These are phyloP conservation scores for Leishmania braziliensis DNA, from an alignment of 208 protist species.

Conservation along the genomic window DNA sequence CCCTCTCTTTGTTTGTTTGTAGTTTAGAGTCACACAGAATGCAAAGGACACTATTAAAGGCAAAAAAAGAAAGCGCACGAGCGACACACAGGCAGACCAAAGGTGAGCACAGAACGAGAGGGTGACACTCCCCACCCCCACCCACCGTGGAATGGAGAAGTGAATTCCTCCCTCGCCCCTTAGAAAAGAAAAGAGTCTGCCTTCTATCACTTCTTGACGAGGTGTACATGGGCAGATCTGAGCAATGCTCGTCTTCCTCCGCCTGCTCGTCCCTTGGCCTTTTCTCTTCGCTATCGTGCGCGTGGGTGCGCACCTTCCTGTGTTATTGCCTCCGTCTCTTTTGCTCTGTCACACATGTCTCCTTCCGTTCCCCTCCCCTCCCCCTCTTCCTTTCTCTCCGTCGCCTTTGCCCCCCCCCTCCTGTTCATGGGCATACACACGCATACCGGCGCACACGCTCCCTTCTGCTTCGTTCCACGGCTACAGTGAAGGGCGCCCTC, in stretches of 20 bases:
- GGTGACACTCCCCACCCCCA: neutral
- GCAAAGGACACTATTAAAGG: neutral
- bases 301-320: neutral
- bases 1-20: neutral
- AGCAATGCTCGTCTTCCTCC: neutral
- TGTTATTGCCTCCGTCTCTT: neutral
- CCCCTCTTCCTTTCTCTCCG: neutral
- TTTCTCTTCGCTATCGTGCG: too few species aligned
- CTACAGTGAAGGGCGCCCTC: neutral
- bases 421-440: neutral
- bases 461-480: neutral
- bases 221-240: neutral
- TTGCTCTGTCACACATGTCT: neutral
- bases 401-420: too few species aligned
- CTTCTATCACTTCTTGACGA: neutral
- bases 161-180: neutral
- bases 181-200: neutral
- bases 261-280: neutral
- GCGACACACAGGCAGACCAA: neutral
- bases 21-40: neutral
- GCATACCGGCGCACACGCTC: neutral
- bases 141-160: neutral
- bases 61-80: neutral
- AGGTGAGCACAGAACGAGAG: neutral
- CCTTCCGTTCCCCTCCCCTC: neutral